These are phyloP conservation scores for Drechslera avenae DNA, from an alignment of 2,329 filamentous ascomycete genomes.

Conservation along the genomic window DNA sequence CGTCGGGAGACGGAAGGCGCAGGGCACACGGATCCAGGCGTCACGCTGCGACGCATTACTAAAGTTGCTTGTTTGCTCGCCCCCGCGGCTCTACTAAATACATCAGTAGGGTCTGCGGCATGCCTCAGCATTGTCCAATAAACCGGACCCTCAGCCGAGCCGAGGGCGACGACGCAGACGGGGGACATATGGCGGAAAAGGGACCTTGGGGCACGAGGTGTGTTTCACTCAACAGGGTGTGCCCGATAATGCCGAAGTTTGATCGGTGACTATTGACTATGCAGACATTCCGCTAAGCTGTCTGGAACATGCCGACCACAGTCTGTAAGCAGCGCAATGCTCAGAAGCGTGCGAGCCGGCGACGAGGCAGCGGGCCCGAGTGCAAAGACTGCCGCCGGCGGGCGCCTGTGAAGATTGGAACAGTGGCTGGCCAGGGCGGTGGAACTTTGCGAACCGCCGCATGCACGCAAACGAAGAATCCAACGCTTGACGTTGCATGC, in stretches of 20 bases:
- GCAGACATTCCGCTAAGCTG: constrained; percentile 9
- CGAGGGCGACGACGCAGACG: constrained; percentile 5
- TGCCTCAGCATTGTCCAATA: constrained; percentile 8
- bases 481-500: constrained; percentile 18
- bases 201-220: constrained; percentile 13
- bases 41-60: constrained; percentile 14
- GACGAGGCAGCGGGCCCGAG: neutral
- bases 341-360: neutral
- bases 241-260: constrained; percentile 17
- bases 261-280: constrained; percentile 15
- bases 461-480: constrained; percentile 24
- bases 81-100: constrained; percentile 1
- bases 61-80: constrained; percentile 12
- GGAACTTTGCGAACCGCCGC: constrained; percentile 24
- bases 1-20: constrained; percentile 13
- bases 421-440: constrained; percentile 17
- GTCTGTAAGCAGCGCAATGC: neutral
- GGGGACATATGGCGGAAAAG: constrained; percentile 8
- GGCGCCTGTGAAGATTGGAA: neutral
- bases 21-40: constrained; percentile 11
- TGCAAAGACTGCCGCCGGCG: neutral
- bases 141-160: constrained; percentile 5
- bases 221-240: constrained; percentile 23
- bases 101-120: neutral
- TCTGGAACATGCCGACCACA: constrained; percentile 6